These are phyloP conservation scores for Fraxinus xanthoxyloides DNA, from an alignment of 305 asterid species.

Conservation along the genomic window DNA sequence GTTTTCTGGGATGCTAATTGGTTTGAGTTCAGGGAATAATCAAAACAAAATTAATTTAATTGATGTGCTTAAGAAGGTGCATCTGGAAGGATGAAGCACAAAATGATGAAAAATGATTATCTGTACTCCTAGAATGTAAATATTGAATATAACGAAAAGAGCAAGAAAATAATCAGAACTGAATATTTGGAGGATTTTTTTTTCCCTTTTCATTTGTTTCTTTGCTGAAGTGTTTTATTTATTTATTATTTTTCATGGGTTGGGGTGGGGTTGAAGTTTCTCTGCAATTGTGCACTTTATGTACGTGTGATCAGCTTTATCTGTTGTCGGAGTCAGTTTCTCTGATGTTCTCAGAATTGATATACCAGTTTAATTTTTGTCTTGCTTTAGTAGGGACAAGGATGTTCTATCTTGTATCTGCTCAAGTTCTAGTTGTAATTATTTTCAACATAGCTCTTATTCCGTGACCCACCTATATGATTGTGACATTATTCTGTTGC, in stretches of 20 bases:
- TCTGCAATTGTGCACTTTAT: background rate
- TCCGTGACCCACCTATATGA: too few species aligned
- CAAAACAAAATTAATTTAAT: background rate
- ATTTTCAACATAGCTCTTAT: too few species aligned
- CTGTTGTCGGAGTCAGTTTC: too few species aligned
- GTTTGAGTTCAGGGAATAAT: background rate
- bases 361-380: too few species aligned
- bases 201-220: background rate
- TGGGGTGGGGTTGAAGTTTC: background rate
- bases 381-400: too few species aligned
- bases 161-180: background rate
- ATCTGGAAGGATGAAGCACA: background rate
- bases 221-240: background rate
- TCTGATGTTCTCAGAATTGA: too few species aligned
- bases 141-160: background rate
- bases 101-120: slow-evolving; percentile 2
- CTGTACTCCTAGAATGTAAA: background rate
- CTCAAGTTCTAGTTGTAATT: too few species aligned
- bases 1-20: background rate
- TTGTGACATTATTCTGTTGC: too few species aligned
- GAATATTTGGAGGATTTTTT: background rate
- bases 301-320: slow-evolving; percentile 1
- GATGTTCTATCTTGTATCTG: too few species aligned
- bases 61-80: background rate
- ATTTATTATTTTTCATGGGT: background rate